Evolutionary conservation across 1,284 basidiomycete genomes (phyloP), one percentile per base, ranked within the genome.

Genomic region (Cronartium quercuum): DNA sequence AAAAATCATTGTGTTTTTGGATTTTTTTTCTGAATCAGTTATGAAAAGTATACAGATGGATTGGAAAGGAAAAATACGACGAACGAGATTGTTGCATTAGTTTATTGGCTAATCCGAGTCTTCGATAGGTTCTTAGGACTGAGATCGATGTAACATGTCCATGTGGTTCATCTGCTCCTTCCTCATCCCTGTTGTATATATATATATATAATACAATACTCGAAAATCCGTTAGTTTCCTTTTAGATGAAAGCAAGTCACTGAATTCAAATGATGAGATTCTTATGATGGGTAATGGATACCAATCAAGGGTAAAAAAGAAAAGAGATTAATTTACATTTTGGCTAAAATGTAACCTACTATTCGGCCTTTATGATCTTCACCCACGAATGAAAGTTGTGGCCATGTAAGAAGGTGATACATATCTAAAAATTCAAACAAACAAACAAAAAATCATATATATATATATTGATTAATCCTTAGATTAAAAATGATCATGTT

Each of bases 91-190:
- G 87, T 47, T 90, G 82, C 93, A 95, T 95, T 60, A 96, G 83
- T 80, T 89, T 89, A 82, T 91, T 91, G 13, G 91, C 93, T 0
- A 96, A 83, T 1, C 93, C 92, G 21, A 94, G 84, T 37, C 92
- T 86, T 69, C 92, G 85, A 81, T 95, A 92, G 15, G 90, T 88
- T 76, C 92, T 84, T 44, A 94, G 84, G 4, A 96, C 91, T 0
- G 91, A 92, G 78, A 96, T 91, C 0, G 92, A 94, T 51, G 92
- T 94, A 79, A 96, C 90, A 81, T 95, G 91, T 0, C 92, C 92
- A 76, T 92, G 82, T 13, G 81, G 91, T 35, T 89, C 86, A 47
- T 83, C 82, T 0, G 84, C 80, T 10, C 83, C 80, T 58, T 91
- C 90, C 81, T 94, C 91, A 78, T 90, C 88, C 89, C 84, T 91